Conservation (phyloP, 2,329 filamentous ascomycete genomes). For the Knoxdaviesia proteae region DNA sequence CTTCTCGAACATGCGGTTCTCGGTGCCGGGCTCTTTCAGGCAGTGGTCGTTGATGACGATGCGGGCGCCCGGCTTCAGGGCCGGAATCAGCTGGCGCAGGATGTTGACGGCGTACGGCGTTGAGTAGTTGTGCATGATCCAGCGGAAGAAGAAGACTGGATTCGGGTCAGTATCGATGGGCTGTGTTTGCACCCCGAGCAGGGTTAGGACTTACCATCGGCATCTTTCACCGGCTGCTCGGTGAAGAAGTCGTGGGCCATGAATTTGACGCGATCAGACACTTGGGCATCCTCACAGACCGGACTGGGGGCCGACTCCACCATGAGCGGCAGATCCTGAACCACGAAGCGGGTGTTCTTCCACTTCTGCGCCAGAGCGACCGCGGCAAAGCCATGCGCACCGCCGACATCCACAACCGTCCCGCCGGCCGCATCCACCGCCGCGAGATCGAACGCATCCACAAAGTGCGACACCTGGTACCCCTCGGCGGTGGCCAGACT, state of each 20-base stretch:
- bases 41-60: conserved; percentile 26
- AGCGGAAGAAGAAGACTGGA: conserved; percentile 33
- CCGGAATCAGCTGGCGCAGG: conserved; percentile 27
- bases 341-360: conserved; percentile 29
- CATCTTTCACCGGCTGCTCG: conserved; percentile 28
- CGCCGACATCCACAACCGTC: conserved; percentile 36
- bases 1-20: conserved; percentile 23
- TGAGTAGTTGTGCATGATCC: conserved; percentile 41
- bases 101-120: conserved; percentile 29
- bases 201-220: conserved; percentile 20
- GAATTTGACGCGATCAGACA: conserved; percentile 19
- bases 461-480: conserved; percentile 30
- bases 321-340: conserved; percentile 30
- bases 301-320: conserved; percentile 24
- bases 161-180: neutral
- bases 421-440: conserved; percentile 21
- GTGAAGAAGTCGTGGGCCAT: conserved; percentile 36
- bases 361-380: conserved; percentile 30
- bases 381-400: conserved; percentile 34
- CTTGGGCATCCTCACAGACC: conserved; percentile 15
- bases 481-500: conserved; percentile 33
- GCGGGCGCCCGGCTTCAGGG: conserved; percentile 31
- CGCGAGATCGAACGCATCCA: conserved; percentile 31
- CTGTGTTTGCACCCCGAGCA: neutral
- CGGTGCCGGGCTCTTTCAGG: conserved; percentile 16